Conservation (phyloP, 345 rosid species). For the Triadica sebifera region DNA sequence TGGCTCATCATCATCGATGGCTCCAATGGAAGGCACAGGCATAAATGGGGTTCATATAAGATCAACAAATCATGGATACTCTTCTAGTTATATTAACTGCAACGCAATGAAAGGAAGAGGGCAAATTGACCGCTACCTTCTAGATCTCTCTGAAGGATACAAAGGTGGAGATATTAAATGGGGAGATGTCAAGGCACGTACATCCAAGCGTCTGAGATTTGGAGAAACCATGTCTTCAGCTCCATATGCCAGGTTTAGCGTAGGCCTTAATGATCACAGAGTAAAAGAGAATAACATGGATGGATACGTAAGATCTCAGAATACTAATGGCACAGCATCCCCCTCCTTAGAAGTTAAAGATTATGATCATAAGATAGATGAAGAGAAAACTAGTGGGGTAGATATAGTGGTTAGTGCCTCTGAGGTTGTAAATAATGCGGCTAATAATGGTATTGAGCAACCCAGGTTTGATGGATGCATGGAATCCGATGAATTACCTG, state of each 20-base stretch:
- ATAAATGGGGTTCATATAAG: slow-evolving; percentile 31
- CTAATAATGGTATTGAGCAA: slow-evolving; percentile 31
- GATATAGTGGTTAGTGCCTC: slow-evolving; percentile 19
- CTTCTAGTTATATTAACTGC: slow-evolving; percentile 36
- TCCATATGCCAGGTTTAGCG: slow-evolving; percentile 30
- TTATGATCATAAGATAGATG: slow-evolving; percentile 23
- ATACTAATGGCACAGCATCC: slow-evolving; percentile 29
- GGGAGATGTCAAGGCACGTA: slow-evolving; percentile 86
- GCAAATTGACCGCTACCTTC: slow-evolving; percentile 29
- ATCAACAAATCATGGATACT: slow-evolving; percentile 28
- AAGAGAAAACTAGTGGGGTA: slow-evolving; percentile 23
- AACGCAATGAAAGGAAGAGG: slow-evolving; percentile 28
- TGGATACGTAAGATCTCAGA: slow-evolving; percentile 33
- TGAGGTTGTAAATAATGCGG: slow-evolving; percentile 33
- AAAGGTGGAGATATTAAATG: slow-evolving; percentile 63
- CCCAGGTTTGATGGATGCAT: slow-evolving; percentile 13
- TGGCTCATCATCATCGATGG: slow-evolving; percentile 54
- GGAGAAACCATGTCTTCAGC: slow-evolving; percentile 45
- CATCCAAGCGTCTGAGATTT: slow-evolving; percentile 61
- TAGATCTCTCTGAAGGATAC: slow-evolving; percentile 42
- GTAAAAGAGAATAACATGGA: slow-evolving; percentile 32
- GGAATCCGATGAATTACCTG: slow-evolving; percentile 36
- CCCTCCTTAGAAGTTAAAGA: slow-evolving; percentile 16
- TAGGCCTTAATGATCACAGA: slow-evolving; percentile 21
- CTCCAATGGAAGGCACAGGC: slow-evolving; percentile 28